These are phyloP conservation scores for Trichoderma gamsii DNA, from an alignment of 495 filamentous ascomycete species.

Conservation along the genomic window DNA sequence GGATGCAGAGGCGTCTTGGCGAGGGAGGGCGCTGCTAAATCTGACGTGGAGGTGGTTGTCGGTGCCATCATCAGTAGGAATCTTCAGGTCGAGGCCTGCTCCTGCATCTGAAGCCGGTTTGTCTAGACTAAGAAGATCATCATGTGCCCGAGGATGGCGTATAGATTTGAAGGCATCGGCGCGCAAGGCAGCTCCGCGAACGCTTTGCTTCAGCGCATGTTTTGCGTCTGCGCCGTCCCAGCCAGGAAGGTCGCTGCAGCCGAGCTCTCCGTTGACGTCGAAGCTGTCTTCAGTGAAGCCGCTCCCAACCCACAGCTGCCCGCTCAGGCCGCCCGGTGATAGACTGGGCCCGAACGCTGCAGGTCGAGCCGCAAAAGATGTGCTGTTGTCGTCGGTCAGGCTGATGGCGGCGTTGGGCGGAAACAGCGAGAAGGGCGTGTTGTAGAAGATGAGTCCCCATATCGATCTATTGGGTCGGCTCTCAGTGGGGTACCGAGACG, in stretches of 20 bases:
- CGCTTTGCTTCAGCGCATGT: constrained; percentile 24
- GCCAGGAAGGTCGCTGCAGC: constrained; percentile 93
- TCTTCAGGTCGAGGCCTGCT: constrained; percentile 20
- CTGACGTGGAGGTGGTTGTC: constrained; percentile 83
- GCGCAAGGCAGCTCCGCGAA: constrained; percentile 19
- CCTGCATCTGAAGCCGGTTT: constrained; percentile 20
- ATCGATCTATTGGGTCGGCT: neutral
- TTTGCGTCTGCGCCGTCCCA: constrained; percentile 59
- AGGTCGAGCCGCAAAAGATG: constrained; percentile 87
- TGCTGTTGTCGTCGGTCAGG: constrained; percentile 95
- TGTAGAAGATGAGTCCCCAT: constrained; percentile 40
- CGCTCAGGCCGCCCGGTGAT: constrained; percentile 68
- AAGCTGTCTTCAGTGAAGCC: constrained; percentile 70
- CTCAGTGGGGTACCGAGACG: constrained; percentile 12
- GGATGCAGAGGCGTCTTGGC: constrained; percentile 25
- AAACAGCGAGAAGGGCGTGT: constrained; percentile 65
- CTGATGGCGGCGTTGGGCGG: constrained; percentile 92
- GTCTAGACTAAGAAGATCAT: neutral
- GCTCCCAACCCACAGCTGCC: constrained; percentile 83
- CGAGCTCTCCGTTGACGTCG: constrained; percentile 77
- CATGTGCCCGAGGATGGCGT: constrained; percentile 24
- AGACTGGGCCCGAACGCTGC: constrained; percentile 86
- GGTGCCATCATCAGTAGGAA: constrained; percentile 65
- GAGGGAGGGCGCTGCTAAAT: constrained; percentile 35
- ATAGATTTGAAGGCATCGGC: constrained; percentile 26